These are phyloP conservation scores for Themeda triandra DNA, from an alignment of 176 grass and related monocot genomes.

Conservation along the genomic window DNA sequence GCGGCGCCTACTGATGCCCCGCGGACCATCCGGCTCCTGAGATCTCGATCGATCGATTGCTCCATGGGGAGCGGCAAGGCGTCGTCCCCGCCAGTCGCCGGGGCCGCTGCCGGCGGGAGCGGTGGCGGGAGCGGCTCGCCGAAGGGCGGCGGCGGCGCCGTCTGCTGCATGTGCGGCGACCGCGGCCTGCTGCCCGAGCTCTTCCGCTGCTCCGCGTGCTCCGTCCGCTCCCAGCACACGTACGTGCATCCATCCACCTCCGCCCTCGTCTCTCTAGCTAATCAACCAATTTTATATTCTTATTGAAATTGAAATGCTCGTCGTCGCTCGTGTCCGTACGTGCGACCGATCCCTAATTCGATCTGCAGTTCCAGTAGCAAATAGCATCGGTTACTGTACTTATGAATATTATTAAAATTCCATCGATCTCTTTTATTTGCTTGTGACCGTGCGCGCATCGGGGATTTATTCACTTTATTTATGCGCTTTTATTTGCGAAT, in stretches of 20 bases:
- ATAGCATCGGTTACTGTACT: background rate
- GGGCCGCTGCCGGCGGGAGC: background rate
- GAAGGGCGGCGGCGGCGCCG: background rate
- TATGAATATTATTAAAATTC: background rate
- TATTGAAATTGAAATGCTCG: background rate
- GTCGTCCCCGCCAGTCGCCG: slow-evolving; percentile 2
- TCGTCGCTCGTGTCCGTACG: background rate
- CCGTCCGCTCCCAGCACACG: slow-evolving; percentile 83
- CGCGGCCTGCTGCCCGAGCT: slow-evolving; percentile 75
- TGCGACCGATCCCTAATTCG: slow-evolving; percentile 11
- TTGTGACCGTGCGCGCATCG: background rate
- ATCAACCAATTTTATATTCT: background rate
- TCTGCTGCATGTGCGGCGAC: slow-evolving; percentile 99
- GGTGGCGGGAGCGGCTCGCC: background rate
- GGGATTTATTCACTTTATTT: background rate
- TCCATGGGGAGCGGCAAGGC: slow-evolving; percentile 58
- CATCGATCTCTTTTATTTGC: background rate
- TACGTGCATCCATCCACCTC: slow-evolving; percentile 29
- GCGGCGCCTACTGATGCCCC: background rate
- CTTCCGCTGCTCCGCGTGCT: slow-evolving; percentile 81
- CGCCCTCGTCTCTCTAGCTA: background rate
- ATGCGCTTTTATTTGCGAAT: background rate
- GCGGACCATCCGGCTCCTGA: background rate
- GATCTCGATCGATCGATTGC: background rate
- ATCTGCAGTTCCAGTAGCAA: background rate